A percentile compares a stretch with the other conserved stretches of the same genome.
phyloP scores from a whole-genome alignment of 768 basidiomycete genomes.

The Boletus vinaceobasis region DNA sequence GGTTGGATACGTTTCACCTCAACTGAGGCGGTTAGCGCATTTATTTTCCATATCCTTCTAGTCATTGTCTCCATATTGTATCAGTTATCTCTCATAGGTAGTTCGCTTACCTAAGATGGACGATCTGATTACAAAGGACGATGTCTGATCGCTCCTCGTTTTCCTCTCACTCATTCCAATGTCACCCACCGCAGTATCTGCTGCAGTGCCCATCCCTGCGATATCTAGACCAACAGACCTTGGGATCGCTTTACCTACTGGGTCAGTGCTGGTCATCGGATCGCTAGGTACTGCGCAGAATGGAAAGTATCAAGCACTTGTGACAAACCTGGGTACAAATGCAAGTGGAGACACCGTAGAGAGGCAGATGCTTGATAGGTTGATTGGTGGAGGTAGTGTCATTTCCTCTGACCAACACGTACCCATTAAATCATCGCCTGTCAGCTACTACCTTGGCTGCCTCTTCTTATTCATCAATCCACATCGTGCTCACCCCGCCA shows the following conservation, averaged over 20 bases:
- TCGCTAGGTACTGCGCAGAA: constrained; percentile 75
- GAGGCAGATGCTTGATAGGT: constrained; percentile 76
- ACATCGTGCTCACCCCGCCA: constrained; percentile 58
- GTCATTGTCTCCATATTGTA: constrained; percentile 4
- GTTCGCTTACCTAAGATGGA: constrained; percentile 20
- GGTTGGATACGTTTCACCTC: constrained; percentile 4
- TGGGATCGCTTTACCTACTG: constrained; percentile 32
- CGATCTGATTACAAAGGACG: constrained; percentile 20
- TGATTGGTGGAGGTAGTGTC: constrained; percentile 69
- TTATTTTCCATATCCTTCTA: neutral
- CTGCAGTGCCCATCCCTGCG: constrained; percentile 14
- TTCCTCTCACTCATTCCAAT: constrained; percentile 31
- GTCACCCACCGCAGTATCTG: constrained; percentile 59
- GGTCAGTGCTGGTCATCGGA: constrained; percentile 68
- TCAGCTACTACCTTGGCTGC: constrained; percentile 57
- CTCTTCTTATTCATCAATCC: constrained; percentile 59
- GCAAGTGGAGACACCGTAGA: constrained; percentile 48
- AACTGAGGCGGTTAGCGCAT: neutral
- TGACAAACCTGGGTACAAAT: constrained; percentile 54
- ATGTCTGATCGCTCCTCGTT: neutral
- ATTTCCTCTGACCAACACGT: neutral
- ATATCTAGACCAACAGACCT: constrained; percentile 18
- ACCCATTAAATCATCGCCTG: neutral
- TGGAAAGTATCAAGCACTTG: constrained; percentile 72
- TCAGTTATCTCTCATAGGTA: neutral